Conservation (phyloP, 805 yeast genomes). For the Candida peoriensis region DNA sequence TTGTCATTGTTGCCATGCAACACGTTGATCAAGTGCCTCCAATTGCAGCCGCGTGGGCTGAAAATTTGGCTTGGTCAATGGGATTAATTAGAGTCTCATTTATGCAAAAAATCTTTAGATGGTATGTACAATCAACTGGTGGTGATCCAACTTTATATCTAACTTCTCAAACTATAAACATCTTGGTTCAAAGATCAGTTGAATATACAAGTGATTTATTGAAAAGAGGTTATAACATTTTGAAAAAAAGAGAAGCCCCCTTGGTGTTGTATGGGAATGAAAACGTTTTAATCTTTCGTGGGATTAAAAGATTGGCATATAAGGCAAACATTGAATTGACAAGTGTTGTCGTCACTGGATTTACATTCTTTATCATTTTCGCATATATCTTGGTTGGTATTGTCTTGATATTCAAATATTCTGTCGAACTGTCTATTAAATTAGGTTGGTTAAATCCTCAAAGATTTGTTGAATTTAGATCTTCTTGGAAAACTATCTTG, state of each 20-base stretch:
- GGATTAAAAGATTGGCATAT: constrained; percentile 80
- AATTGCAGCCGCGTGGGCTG: constrained; percentile 97
- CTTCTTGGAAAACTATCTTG: constrained; percentile 52
- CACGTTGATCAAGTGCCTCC: constrained; percentile 92
- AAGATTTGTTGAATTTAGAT: constrained; percentile 44
- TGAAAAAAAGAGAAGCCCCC: constrained; percentile 33
- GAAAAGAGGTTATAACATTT: constrained; percentile 24
- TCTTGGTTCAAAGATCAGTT: constrained; percentile 69
- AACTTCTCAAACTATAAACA: constrained; percentile 54
- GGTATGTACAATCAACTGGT: constrained; percentile 96
- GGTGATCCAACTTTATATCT: constrained; percentile 73
- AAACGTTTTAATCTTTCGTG: constrained; percentile 69
- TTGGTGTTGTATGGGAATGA: constrained; percentile 43
- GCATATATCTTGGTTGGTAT: constrained; percentile 66
- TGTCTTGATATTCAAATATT: constrained; percentile 49
- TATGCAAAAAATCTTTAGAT: constrained; percentile 78
- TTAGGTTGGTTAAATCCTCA: constrained; percentile 45
- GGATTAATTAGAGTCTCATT: constrained; percentile 76
- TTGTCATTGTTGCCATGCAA: constrained; percentile 93
- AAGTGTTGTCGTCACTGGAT: constrained; percentile 78
- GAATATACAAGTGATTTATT: constrained; percentile 19
- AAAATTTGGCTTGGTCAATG: constrained; percentile 94
- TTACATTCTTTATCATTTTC: constrained; percentile 76
- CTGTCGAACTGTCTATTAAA: constrained; percentile 42
- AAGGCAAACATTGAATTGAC: constrained; percentile 76